Conservation (phyloP, 139 green algal genomes). For the Picochlorum sp. region DNA sequence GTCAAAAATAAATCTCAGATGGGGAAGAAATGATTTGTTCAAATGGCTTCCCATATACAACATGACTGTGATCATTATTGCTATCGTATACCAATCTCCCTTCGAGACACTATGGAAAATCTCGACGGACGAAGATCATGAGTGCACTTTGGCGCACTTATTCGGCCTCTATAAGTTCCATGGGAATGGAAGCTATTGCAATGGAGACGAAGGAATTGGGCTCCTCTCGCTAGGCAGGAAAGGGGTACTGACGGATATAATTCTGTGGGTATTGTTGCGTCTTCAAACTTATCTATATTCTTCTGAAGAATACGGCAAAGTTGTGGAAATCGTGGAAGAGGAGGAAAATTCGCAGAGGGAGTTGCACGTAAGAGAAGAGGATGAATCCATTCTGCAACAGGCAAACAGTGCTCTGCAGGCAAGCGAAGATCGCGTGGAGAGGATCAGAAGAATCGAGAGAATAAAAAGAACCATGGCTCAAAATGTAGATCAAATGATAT, state of each 20-base stretch:
- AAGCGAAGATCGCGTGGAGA: slow-evolving; percentile 21
- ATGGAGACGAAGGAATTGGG: too few relatives aligned
- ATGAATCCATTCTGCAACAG: slow-evolving; percentile 16
- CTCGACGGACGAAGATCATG: too few relatives aligned
- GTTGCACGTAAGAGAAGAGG: background rate
- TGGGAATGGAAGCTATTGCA: background rate
- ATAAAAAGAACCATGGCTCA: slow-evolving; percentile 37
- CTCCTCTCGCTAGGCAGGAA: slow-evolving; percentile 8
- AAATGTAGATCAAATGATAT: background rate
- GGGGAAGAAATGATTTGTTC: slow-evolving; percentile 36
- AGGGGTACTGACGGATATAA: slow-evolving; percentile 40
- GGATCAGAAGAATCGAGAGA: slow-evolving; percentile 31
- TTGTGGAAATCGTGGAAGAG: slow-evolving; percentile 20
- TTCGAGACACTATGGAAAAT: slow-evolving; percentile 2
- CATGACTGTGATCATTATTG: slow-evolving; percentile 51
- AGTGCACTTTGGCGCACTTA: slow-evolving; percentile 45
- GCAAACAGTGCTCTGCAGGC: slow-evolving; percentile 26
- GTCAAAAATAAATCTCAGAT: slow-evolving; percentile 31
- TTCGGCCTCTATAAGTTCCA: slow-evolving; percentile 59
- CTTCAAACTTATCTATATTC: slow-evolving; percentile 44
- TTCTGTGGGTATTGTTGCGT: slow-evolving; percentile 57
- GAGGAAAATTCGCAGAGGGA: slow-evolving; percentile 22
- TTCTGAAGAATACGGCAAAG: slow-evolving; percentile 16
- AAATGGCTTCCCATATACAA: slow-evolving; percentile 66
- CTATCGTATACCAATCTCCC: slow-evolving; percentile 51